These are phyloP conservation scores for Brasilioporus rufonigricans DNA, from an alignment of 768 basidiomycete species.

Conservation along the genomic window DNA sequence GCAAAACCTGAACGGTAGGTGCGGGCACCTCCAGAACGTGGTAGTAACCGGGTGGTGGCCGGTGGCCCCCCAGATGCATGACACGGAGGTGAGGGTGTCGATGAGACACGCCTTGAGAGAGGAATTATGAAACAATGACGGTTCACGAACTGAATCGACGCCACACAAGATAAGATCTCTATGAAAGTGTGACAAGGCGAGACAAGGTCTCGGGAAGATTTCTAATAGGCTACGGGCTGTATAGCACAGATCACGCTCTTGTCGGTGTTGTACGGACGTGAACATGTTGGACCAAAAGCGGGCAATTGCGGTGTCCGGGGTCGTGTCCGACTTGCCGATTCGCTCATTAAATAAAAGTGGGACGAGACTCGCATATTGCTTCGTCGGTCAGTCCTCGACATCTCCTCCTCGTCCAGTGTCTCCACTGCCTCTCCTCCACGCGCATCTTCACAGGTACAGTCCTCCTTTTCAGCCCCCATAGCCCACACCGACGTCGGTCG, in stretches of 20 bases:
- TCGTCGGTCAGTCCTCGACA: neutral
- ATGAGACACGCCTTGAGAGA: neutral
- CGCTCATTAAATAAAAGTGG: conserved; percentile 30
- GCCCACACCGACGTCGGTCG: neutral
- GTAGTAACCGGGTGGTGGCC: neutral
- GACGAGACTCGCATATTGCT: conserved; percentile 17
- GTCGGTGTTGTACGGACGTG: too few relatives aligned
- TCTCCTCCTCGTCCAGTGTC: neutral
- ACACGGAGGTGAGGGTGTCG: neutral
- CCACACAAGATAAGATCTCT: neutral
- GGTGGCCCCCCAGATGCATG: neutral
- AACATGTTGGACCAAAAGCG: neutral
- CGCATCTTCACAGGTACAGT: neutral
- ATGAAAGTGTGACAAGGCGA: neutral
- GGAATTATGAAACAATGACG: neutral
- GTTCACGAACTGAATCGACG: neutral
- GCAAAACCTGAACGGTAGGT: neutral
- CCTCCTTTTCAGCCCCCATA: neutral
- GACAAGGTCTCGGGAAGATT: neutral
- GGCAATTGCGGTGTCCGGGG: conserved; percentile 25
- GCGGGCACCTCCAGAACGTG: neutral
- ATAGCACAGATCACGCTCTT: neutral
- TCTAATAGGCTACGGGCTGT: neutral
- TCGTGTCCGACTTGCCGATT: conserved; percentile 21
- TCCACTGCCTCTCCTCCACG: neutral